These are phyloP conservation scores for Penicillium maclennaniae DNA, from an alignment of 495 filamentous ascomycete genomes.

Conservation along the genomic window DNA sequence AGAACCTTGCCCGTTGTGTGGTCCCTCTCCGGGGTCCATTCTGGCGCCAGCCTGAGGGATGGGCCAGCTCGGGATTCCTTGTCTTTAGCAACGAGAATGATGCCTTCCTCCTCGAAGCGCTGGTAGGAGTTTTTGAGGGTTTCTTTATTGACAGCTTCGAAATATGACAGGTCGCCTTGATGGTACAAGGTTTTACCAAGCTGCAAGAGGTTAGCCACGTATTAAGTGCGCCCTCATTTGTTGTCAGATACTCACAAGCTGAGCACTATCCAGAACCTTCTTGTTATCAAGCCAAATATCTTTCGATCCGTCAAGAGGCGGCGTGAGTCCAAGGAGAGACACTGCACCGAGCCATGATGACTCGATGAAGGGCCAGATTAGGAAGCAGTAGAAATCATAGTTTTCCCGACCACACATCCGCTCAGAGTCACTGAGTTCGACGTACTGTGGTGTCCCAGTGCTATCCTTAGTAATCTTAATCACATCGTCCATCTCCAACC, in stretches of 20 bases:
- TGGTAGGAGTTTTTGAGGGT: conserved; percentile 89
- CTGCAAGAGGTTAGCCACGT: conserved; percentile 38
- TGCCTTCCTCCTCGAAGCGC: conserved; percentile 86
- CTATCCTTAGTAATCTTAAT: conserved; percentile 62
- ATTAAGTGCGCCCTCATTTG: neutral
- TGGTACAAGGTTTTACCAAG: conserved; percentile 96
- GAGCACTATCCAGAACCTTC: conserved; percentile 76
- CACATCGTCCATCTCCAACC: conserved; percentile 77
- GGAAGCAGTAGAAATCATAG: conserved; percentile 96
- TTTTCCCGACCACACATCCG: conserved; percentile 79
- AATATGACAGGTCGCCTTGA: conserved; percentile 93
- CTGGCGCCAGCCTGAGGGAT: conserved; percentile 63
- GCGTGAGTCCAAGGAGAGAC: conserved; percentile 78
- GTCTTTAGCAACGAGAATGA: conserved; percentile 66
- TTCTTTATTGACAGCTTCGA: conserved; percentile 97
- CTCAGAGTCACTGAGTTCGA: conserved; percentile 75
- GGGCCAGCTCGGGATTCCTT: conserved; percentile 52
- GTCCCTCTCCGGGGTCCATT: conserved; percentile 75
- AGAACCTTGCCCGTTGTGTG: conserved; percentile 55
- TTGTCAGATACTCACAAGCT: conserved; percentile 55
- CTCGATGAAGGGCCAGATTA: conserved; percentile 98
- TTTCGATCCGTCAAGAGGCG: conserved; percentile 55
- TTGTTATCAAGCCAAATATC: conserved; percentile 75
- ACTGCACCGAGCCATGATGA: conserved; percentile 86
- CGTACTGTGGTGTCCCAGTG: conserved; percentile 51